Evolutionary conservation across 2,329 filamentous ascomycete species (phyloP), one percentile per base, ranked within the genome.

Genomic region (Amesomyces nigricolor): DNA sequence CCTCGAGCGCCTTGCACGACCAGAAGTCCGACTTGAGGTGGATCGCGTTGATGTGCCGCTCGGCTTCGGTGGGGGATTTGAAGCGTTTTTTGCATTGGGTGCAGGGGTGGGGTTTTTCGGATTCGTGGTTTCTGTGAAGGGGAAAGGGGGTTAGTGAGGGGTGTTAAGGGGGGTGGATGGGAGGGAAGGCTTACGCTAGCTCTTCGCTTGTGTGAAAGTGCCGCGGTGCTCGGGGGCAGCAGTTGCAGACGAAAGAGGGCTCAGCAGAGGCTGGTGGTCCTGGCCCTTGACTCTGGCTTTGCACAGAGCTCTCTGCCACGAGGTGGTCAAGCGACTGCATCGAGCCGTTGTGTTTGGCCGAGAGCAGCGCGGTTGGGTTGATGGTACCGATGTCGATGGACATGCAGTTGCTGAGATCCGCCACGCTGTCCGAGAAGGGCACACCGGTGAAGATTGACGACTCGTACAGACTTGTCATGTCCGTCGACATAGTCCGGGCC

Each of bases 11-110:
- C 17, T 60, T 54, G 51, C 62, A 64, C 0, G 62, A 61, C 62
- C 62, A 64, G 8, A 51, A 64, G 35, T 64, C 60, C 3, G 58
- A 55, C 30, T 64, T 64, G 45, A 63, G 54, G 38, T 64, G 62
- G 43, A 64, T 59, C 3, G 62, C 62, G 39, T 64, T 64, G 52
- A 61, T 58, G 51, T 64, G 62, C 7, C 62, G 54, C 39, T 64
- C 62, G 19, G 61, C 61, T 38, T 64, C 62, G 29, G 61, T 63
- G 1, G 62, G 62, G 11, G 47, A 53, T 22, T 64, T 64, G 57
- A 64, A 64, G 3, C 62, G 58, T 40, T 61, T 63, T 30, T 61
- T 62, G 51, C 62, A 64, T 11, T 59, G 61, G 2, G 57, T 55
- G 53, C 62, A 64, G 1, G 61, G 58, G 26, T 64, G 58, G 1